Base-by-base conservation (phyloP, 1,284 basidiomycete species). In the Phylloporus sp. region DNA sequence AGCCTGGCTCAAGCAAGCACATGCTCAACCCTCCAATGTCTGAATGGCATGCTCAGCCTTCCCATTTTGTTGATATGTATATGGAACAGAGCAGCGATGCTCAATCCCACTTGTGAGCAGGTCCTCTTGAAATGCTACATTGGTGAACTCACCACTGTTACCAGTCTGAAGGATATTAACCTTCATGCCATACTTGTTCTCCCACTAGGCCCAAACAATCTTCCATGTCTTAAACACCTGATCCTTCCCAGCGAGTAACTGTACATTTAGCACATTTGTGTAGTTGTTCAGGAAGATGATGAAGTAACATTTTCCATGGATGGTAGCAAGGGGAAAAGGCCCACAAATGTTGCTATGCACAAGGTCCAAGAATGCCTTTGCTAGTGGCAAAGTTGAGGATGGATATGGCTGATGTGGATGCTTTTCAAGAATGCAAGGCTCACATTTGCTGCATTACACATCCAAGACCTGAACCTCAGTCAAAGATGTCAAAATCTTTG, bases 31-130 rank as follows among this genome's bases (percentile, higher is more conserved):
- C 39, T 5, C 2, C 52, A n/a, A n/a, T n/a, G n/a, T 56, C 40
- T 64, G 20, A 6, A 64, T 17, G 1, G 63, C 62, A 2, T n/a
- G n/a, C 0, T 62, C 56, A 1, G 46, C 63, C 26, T 55, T 58
- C 0, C 63, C 31, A 4, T 62, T 64, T 26, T 61, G 63, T 6
- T 61, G 59, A 17, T 64, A 51, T 3, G 50, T 37, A 29, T 64
- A 64, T 1, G 31, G 3, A 6, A 56, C 15, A 1, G 63, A 61
- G 0, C 12, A 7, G 3, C 28, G 18, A 6, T 58, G 60, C 31
- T 64, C 56, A 7, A 62, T 13, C 2, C 63, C 51, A 1, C 2
- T 10, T 24, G 50, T 28, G 1, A 0, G 28, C 1, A 62, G 24
- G 2, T 24, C n/a, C 4, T 13, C 4, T 24, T 37, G 22, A 29